Conservation (phyloP, 495 filamentous ascomycete genomes). For the Copromyces sp. region DNA sequence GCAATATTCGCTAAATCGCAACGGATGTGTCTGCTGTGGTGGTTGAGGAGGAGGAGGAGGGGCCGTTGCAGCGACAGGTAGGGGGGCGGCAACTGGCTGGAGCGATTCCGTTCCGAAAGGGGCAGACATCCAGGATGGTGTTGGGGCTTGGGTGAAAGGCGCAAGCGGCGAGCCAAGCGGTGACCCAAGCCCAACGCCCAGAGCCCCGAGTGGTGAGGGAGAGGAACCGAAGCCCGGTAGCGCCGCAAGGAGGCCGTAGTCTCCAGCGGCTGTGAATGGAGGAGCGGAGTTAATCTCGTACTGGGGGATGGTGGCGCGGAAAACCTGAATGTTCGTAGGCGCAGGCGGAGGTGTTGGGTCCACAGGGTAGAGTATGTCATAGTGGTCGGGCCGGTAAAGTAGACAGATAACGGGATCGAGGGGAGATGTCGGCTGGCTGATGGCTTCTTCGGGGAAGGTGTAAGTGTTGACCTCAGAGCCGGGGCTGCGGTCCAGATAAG, state of each 20-base stretch:
- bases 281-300: constrained; percentile 29
- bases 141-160: constrained; percentile 29
- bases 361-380: constrained; percentile 84
- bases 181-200: constrained; percentile 10
- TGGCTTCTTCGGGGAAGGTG: constrained; percentile 50
- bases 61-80: constrained; percentile 18
- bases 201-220: constrained; percentile 5
- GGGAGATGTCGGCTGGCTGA: constrained; percentile 33
- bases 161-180: constrained; percentile 23
- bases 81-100: constrained; percentile 13
- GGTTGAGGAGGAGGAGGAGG: constrained; percentile 17
- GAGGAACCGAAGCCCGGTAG: constrained; percentile 35
- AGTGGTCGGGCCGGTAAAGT: constrained; percentile 68
- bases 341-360: constrained; percentile 39
- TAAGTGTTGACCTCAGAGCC: constrained; percentile 73
- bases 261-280: constrained; percentile 24
- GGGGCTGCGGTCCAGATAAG: constrained; percentile 83
- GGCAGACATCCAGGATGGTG: constrained; percentile 32
- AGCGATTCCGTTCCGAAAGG: constrained; percentile 28
- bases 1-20: constrained; percentile 39
- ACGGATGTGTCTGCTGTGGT: constrained; percentile 23
- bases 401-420: constrained; percentile 39
- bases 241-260: constrained; percentile 33
- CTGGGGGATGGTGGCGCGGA: constrained; percentile 32
- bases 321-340: constrained; percentile 44